A percentile compares a stretch with the other conserved stretches of the same genome.
phyloP scores from a whole-genome alignment of 805 yeast species.

The Lipomyces lipofer region DNA sequence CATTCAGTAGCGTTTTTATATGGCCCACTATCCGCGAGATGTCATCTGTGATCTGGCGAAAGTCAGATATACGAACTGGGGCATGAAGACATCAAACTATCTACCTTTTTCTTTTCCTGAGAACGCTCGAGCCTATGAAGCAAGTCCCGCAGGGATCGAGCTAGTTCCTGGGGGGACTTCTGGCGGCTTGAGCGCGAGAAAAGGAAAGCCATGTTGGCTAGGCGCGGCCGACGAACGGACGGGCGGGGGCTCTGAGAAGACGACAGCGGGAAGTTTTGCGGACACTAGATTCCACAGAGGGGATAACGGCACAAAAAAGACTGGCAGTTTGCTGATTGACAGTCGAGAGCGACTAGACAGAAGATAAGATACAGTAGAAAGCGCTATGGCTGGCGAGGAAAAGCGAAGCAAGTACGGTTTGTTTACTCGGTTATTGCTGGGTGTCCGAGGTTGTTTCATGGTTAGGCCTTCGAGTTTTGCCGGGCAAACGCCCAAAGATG shows the following conservation, averaged over 20 bases:
- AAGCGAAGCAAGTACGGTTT: too few species aligned
- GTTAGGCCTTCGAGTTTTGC: too few species aligned
- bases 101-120: slow-evolving; percentile 45
- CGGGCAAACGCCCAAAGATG: too few species aligned
- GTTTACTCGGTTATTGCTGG: too few species aligned
- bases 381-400: too few species aligned
- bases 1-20: slow-evolving; percentile 64
- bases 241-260: not conserved
- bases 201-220: slow-evolving; percentile 72
- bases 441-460: too few species aligned
- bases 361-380: too few species aligned
- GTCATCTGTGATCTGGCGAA: slow-evolving; percentile 66
- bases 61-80: slow-evolving; percentile 6
- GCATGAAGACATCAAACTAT: slow-evolving; percentile 28
- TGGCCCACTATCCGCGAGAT: slow-evolving; percentile 63
- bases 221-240: not conserved
- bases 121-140: slow-evolving; percentile 43
- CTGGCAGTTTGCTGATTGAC: too few species aligned
- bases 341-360: too few species aligned
- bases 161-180: slow-evolving; percentile 83
- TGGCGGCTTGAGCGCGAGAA: slow-evolving; percentile 76
- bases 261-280: not conserved
- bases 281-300: too few species aligned
- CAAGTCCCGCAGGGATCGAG: slow-evolving; percentile 72
- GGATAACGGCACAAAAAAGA: too few species aligned